phyloP scores from a whole-genome alignment of 805 yeast species.

The Schwanniomyces occidentalis region DNA sequence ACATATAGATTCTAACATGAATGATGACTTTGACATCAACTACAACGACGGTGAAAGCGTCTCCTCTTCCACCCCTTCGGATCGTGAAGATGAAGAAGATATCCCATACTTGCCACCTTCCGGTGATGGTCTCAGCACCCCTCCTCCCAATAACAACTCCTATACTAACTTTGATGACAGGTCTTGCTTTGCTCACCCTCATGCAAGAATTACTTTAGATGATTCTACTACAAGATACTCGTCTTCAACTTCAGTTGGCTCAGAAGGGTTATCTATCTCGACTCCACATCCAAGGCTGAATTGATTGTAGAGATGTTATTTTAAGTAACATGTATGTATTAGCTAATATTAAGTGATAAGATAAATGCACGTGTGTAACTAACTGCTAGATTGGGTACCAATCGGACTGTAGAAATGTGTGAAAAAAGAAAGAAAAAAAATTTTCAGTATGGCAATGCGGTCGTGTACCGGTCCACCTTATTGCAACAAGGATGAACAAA shows the following conservation, averaged over 20 bases:
- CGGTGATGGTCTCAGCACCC: conserved; percentile 32
- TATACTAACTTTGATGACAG: conserved; percentile 32
- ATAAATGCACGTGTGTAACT: no score
- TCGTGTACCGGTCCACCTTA: no score
- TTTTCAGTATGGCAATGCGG: no score
- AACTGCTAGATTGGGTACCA: no score
- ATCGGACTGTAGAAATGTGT: no score
- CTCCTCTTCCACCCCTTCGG: conserved; percentile 4
- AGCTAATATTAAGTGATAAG: no score
- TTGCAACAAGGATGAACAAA: no score
- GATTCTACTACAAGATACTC: conserved; percentile 5
- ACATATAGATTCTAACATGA: conserved; percentile 11
- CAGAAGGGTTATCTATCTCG: no score
- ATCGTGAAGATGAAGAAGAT: conserved; percentile 23
- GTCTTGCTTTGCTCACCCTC: conserved; percentile 45
- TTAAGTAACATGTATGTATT: no score
- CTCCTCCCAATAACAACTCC: conserved; percentile 19
- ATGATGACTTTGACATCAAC: conserved; percentile 35
- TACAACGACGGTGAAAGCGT: conserved; percentile 32
- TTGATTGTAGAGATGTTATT: no score
- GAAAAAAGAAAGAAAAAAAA: no score
- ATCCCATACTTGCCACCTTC: conserved; percentile 28
- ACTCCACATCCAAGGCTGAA: no score
- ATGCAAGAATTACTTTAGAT: conserved; percentile 33
- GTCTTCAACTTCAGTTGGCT: conserved; percentile 7